Evolutionary conservation across 352 stramenopile species (phyloP).

Genomic region (Aphanomyces astaci): DNA sequence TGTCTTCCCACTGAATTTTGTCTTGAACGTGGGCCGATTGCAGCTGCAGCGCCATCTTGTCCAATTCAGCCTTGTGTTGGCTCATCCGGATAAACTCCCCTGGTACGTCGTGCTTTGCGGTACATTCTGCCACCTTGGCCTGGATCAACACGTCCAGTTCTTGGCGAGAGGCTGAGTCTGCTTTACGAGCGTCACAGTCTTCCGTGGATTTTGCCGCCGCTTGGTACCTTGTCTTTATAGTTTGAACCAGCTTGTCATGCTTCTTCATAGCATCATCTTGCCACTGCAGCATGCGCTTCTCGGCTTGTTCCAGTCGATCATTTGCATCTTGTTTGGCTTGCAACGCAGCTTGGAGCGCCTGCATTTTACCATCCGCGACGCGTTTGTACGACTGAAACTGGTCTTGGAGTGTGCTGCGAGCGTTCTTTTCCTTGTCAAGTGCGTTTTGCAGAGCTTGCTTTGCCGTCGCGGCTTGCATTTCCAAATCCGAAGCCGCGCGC

Average conservation of each 20-base stretch:
- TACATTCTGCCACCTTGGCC: slow-evolving; percentile 2
- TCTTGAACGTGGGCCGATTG: neutral
- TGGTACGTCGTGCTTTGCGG: neutral
- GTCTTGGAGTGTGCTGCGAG: neutral
- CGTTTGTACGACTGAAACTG: slow-evolving; percentile 15
- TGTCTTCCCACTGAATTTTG: neutral
- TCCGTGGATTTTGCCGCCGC: neutral
- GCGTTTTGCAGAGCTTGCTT: neutral
- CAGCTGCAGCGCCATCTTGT: neutral
- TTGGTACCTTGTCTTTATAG: slow-evolving; percentile 6
- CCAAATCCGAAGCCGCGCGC: neutral
- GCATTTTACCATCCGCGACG: slow-evolving; percentile 6
- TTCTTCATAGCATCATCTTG: slow-evolving; percentile 15
- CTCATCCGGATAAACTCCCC: neutral
- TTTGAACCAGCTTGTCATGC: neutral
- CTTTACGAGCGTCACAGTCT: too few species aligned
- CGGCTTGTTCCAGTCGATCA: neutral
- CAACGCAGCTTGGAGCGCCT: neutral
- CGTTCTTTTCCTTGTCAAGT: neutral
- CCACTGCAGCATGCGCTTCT: slow-evolving; percentile 17
- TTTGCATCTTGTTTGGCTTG: neutral
- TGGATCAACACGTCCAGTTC: neutral
- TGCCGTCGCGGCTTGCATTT: neutral
- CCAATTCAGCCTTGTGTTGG: slow-evolving; percentile 8
- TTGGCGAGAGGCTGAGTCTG: too few species aligned